Percentiles rank a stretch among this genome's conserved stretches.
Evolutionary conservation across 2,329 filamentous ascomycete genomes (phyloP).

Genomic region (Sarocladiaceae sp.): DNA sequence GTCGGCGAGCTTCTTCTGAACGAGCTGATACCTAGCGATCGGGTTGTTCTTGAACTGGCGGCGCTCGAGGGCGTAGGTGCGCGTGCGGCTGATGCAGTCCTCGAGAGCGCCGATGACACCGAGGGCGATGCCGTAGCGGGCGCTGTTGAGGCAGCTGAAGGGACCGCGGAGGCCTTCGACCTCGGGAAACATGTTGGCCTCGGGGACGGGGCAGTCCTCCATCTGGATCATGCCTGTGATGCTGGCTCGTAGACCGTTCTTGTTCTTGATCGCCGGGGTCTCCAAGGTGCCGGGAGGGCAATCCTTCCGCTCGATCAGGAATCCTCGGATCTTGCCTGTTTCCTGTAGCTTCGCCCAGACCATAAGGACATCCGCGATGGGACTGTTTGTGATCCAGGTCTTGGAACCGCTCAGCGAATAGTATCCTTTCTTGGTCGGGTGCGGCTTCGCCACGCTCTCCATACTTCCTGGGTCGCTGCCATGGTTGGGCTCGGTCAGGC

Average conservation of each 20-base stretch:
- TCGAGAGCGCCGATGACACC: conserved; percentile 91
- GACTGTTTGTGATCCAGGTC: conserved; percentile 95
- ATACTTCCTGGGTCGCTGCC: conserved; percentile 87
- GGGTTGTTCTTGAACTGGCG: conserved; percentile 97
- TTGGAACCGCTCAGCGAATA: conserved; percentile 74
- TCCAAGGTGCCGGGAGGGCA: conserved; percentile 85
- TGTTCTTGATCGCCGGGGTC: conserved; percentile 89
- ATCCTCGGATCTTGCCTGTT: conserved; percentile 90
- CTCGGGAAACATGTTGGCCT: conserved; percentile 88
- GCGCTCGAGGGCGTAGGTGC: conserved; percentile 83
- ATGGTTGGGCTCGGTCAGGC: conserved; percentile 87
- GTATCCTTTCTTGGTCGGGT: conserved; percentile 78
- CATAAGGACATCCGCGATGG: conserved; percentile 76
- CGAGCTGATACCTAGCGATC: conserved; percentile 88
- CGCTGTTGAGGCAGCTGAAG: conserved; percentile 91
- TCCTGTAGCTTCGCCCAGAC: conserved; percentile 91
- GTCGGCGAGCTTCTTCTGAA: conserved; percentile 97
- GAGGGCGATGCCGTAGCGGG: conserved; percentile 87
- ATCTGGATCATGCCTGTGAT: conserved; percentile 98
- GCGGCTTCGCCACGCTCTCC: conserved; percentile 80
- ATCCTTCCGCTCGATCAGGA: conserved; percentile 77
- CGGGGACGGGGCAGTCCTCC: conserved; percentile 80
- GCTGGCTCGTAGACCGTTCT: conserved; percentile 87
- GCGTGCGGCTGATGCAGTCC: conserved; percentile 75
- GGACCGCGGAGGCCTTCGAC: conserved; percentile 83